Evolutionary conservation across 2,329 filamentous ascomycete genomes (phyloP), one percentile per base, ranked within the genome.

Genomic region (Didymellaceae sp.): DNA sequence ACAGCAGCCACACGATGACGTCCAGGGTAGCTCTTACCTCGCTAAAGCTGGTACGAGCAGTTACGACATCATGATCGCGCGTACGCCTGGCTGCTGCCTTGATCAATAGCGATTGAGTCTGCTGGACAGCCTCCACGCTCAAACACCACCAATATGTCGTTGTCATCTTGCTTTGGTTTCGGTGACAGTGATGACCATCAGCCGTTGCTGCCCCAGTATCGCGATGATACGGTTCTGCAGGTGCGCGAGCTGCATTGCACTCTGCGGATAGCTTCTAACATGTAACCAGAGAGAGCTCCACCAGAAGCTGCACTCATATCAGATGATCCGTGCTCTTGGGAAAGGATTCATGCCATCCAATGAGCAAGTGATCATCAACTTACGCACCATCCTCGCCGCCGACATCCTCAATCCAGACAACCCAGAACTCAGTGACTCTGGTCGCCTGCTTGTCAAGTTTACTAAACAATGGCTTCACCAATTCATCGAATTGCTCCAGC

Each of bases 281-380:
- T 31, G 25, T 38, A 25, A 30, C 45, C 90, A 96, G 80, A 81
- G 86, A 38, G 80, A 86, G 63, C 81, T 96, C 51, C 90, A 93
- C 67, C 86, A 93, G 73, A 97, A 96, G 79, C 82, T 97, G 54
- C 93, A 96, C 75, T 87, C 87, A 20, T 97, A 96, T 70, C 91
- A 96, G 78, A 96, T 96, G 88, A 71, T 91, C 21, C 84, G 89
- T 44, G 93, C 93, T 45, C 72, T 97, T 8, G 83, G 84, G 1
- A 84, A 90, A 65, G 93, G 93, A 5, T 97, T 86, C 74, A 92
- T 97, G 88, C 93, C 93, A 37, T 94, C 90, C 5, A 97, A 89
- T 9, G 87, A 94, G 61, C 93, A 97, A 72, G 69, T 82, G 60
- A 88, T 94, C 63, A 78, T 87, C 69, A 91, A 95, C 59, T 78